phyloP scores from a whole-genome alignment of 169 alveolate genomes.

The Cryptosporidium meleagridis region DNA sequence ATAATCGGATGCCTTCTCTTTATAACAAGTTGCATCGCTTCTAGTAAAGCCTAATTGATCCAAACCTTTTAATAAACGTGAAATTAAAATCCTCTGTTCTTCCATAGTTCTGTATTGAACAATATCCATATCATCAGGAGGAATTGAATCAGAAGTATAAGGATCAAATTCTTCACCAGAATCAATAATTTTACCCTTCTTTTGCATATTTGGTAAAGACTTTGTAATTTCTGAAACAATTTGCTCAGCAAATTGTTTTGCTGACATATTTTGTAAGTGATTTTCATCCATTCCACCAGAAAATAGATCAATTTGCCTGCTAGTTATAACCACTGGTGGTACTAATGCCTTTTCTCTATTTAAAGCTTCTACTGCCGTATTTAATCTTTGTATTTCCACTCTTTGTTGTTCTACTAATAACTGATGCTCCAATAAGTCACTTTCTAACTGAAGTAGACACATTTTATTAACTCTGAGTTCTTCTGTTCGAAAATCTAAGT shows the following conservation, averaged over 20 bases:
- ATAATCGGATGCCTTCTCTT: conserved; percentile 68
- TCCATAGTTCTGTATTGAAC: conserved; percentile 71
- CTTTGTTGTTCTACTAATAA: conserved; percentile 66
- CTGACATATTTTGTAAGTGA: not conserved
- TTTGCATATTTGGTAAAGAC: conserved; percentile 18
- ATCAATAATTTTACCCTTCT: not conserved
- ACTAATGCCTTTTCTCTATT: conserved; percentile 69
- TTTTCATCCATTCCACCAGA: not conserved
- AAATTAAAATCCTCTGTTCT: conserved; percentile 63
- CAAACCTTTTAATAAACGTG: conserved; percentile 50
- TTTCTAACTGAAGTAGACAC: conserved; percentile 69
- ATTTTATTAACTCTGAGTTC: conserved; percentile 63
- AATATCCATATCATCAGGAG: conserved; percentile 33
- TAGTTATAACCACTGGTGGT: conserved; percentile 69
- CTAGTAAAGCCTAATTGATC: conserved; percentile 70
- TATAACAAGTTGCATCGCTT: conserved; percentile 69
- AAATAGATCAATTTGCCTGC: conserved; percentile 23
- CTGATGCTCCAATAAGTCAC: conserved; percentile 68
- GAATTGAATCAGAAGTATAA: not conserved
- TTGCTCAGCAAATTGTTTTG: conserved; percentile 67
- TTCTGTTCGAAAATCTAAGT: conserved; percentile 56
- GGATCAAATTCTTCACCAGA: not conserved
- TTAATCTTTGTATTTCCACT: conserved; percentile 64
- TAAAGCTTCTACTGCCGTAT: conserved; percentile 68
- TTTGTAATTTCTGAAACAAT: conserved; percentile 54